Conservation (phyloP, 2,329 filamentous ascomycete genomes). For the Fusarium vanettenii region DNA sequence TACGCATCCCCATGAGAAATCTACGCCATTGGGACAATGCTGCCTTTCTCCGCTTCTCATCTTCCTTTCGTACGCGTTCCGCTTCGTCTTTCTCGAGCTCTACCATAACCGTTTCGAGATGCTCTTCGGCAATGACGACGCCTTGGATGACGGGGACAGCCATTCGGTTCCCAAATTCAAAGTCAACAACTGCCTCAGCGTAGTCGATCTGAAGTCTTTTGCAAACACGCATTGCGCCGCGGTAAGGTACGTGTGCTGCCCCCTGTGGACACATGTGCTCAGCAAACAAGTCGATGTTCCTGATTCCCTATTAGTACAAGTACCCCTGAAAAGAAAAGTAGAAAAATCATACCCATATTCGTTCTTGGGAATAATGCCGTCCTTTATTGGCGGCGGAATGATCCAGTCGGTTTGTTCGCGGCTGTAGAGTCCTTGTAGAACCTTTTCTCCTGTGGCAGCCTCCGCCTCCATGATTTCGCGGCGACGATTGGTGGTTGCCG, state of each 20-base stretch:
- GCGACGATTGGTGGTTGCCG: slow-evolving; percentile 87
- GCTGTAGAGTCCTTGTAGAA: slow-evolving; percentile 87
- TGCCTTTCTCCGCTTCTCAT: slow-evolving; percentile 81
- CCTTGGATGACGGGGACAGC: slow-evolving; percentile 93
- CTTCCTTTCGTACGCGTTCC: slow-evolving; percentile 81
- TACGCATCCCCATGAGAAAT: slow-evolving; percentile 86
- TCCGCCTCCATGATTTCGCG: slow-evolving; percentile 90
- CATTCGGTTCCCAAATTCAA: slow-evolving; percentile 95
- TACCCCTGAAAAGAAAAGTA: background rate
- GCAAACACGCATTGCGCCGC: slow-evolving; percentile 82
- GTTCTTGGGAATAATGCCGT: slow-evolving; percentile 93
- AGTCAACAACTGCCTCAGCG: slow-evolving; percentile 94
- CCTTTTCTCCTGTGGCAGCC: slow-evolving; percentile 82
- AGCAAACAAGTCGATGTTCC: slow-evolving; percentile 94
- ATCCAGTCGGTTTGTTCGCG: slow-evolving; percentile 94
- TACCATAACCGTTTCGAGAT: slow-evolving; percentile 79
- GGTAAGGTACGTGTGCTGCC: slow-evolving; percentile 84
- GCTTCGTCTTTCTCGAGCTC: slow-evolving; percentile 83
- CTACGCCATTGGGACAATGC: slow-evolving; percentile 85
- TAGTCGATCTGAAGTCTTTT: slow-evolving; percentile 87
- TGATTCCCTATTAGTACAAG: slow-evolving; percentile 44
- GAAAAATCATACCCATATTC: slow-evolving; percentile 72
- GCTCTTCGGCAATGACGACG: slow-evolving; percentile 86
- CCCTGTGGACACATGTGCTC: slow-evolving; percentile 91
- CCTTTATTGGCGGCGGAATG: slow-evolving; percentile 84